Conservation (phyloP, 257 asterid genomes). For the Apocynum venetum region DNA sequence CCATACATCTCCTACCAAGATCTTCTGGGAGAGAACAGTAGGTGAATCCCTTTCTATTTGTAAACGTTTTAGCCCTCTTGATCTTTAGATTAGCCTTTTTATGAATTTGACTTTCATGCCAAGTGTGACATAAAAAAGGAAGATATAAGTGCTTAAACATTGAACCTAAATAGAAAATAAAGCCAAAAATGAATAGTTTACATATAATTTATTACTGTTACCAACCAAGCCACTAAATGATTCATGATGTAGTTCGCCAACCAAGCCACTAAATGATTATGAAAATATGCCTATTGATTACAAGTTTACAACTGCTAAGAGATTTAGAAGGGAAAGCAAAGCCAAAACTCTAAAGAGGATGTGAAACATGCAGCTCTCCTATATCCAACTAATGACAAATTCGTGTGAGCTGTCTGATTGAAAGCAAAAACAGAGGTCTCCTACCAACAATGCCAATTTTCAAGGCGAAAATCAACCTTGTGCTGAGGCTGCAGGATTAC, state of each 20-base stretch:
- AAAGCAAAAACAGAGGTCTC: background rate
- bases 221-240: no score
- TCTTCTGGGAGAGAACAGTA: no score
- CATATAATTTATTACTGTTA: background rate
- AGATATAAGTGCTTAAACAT: background rate
- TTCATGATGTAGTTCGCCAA: background rate
- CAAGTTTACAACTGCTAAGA: no score
- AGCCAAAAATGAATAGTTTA: background rate
- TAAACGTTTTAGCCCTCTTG: background rate
- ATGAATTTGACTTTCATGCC: background rate
- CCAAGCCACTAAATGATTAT: background rate
- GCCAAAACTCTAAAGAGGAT: background rate
- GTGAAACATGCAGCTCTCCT: background rate
- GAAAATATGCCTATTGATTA: background rate
- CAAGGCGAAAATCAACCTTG: conserved; percentile 42
- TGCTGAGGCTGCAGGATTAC: conserved; percentile 73
- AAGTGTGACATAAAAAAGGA: background rate
- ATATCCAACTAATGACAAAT: background rate
- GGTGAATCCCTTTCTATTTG: background rate
- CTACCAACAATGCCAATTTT: background rate
- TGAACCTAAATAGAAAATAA: background rate
- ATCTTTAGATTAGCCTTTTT: background rate
- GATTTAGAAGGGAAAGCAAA: background rate
- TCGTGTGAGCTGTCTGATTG: background rate
- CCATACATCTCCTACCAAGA: no score